Base-by-base conservation (phyloP, 495 filamentous ascomycete species). In the Bombardia bombarda region DNA sequence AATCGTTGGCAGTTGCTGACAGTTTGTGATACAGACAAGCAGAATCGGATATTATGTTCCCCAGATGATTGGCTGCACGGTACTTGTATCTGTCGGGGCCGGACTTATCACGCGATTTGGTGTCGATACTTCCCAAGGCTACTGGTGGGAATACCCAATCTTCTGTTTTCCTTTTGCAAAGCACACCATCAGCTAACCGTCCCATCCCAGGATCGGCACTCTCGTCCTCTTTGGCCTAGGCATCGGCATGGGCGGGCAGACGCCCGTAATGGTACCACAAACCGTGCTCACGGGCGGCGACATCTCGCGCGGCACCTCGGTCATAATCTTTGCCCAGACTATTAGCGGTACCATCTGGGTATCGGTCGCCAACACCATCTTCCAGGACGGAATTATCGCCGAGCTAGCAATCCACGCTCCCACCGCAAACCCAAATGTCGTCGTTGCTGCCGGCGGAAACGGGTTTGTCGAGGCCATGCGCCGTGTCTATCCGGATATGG, bases 281-380 rank as follows among this genome's bases (percentile, higher is more conserved):
- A 70, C 48, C 54, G 66, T 62, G 46, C 62, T 85, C 3, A 33
- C 56, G 0, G 48, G 55, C 7, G 49, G 57, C 3, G 78, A 84
- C 49, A 70, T 82, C 3, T 53, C 80, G 10, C 75, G 72, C 8
- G 80, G 77, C 22, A 69, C 74, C 4, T 63, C 79, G 1, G 36
- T 80, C 6, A 69, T 84, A 42, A 70, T 81, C 44, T 79, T 85
- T 42, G 41, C 58, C 4, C 80, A 84, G 52, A 70, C 65, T 1
- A 56, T 86, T 4, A 78, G 80, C 3, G 79, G 73, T 28, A 68
- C 81, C 3, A 49, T 85, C 25, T 84, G 81, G 43, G 57, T 81
- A 16, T 67, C 72, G 0, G 63, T 80, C 7, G 79, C 63, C 0
- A 67, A 83, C 50, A 76, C 64, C 17, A 55, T 83, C 4, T 78